Evolutionary conservation across 2,329 filamentous ascomycete species (phyloP), one percentile per base, ranked within the genome.

Genomic region (Penicillium sp.): DNA sequence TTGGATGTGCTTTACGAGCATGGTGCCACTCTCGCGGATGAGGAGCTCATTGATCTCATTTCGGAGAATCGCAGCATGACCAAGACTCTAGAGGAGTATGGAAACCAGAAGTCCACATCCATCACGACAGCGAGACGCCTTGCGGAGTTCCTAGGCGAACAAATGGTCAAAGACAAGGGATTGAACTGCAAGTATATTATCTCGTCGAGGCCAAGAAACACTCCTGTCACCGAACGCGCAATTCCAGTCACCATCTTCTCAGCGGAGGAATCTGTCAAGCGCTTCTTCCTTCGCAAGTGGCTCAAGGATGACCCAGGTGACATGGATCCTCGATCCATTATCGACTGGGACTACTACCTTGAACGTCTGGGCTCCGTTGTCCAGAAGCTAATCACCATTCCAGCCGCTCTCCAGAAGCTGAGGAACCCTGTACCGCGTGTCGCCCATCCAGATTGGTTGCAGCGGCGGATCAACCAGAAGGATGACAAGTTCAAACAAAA

Each of bases 101-200:
- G 90, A 13, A 75, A 74, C 6, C 94, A 98, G 62, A 98, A 99
- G 66, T 97, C 91, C 0, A 98, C 93, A 1, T 95, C 93, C n/a
- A 98, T 99, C 66, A 99, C 93, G 2, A 99, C 93, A 0, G 93
- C 93, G 9, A 93, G 86, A 62, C 89, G 93, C 53, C 73, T 99
- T 37, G 93, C 93, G 33, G 93, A 98, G 63, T 99, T 99, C 65
- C 66, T 99, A 53, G 93, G 93, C 33, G 91, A 96, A 66, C 90
- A 95, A 65, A 99, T 99, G 94, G 84, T 96, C 61, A 98, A 98
- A 65, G 94, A 99, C 71, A 98, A 97, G 70, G 93, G 93, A 3
- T 70, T 99, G 59, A 98, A 98, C 74, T 99, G 93, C 83, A 97
- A 97, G 71, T 99, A 97, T 69, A 96, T 99, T 66, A 96, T 99